These are phyloP conservation scores for Lipomyces spencermartinsiae DNA, from an alignment of 805 yeast species.

Conservation along the genomic window DNA sequence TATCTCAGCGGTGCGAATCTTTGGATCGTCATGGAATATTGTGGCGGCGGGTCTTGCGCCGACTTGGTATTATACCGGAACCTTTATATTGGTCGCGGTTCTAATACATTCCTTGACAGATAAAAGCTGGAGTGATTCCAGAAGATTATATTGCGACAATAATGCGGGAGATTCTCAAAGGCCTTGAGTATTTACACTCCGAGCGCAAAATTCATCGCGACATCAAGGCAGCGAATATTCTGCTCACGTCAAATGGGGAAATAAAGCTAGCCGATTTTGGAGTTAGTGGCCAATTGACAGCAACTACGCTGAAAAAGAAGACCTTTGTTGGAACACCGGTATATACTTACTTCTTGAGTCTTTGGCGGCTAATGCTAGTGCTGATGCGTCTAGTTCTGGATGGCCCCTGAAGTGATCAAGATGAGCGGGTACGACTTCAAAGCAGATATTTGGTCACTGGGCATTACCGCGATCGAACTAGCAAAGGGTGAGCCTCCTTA, in stretches of 20 bases:
- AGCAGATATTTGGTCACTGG: constrained; percentile 96
- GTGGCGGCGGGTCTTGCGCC: constrained; percentile 92
- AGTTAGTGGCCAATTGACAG: constrained; percentile 80
- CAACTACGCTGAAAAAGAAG: constrained; percentile 58
- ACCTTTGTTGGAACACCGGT: constrained; percentile 92
- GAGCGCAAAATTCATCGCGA: constrained; percentile 86
- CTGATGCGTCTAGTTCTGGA: constrained; percentile 63
- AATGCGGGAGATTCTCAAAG: constrained; percentile 66
- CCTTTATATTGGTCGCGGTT: neutral
- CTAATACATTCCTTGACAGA: constrained; percentile 25
- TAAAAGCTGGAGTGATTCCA: constrained; percentile 59
- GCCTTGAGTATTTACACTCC: constrained; percentile 76
- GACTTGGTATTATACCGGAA: constrained; percentile 54
- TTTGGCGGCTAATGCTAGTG: neutral
- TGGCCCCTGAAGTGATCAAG: constrained; percentile 96
- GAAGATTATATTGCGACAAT: constrained; percentile 70
- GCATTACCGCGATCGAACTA: constrained; percentile 88
- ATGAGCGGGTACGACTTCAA: constrained; percentile 76
- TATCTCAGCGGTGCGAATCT: constrained; percentile 67
- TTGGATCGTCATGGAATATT: constrained; percentile 94
- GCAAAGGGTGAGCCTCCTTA: constrained; percentile 84
- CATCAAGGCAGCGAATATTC: constrained; percentile 86
- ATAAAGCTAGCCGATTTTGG: constrained; percentile 94
- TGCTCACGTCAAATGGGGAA: constrained; percentile 69
- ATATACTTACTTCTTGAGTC: neutral